These are phyloP conservation scores for Syncephalastrum contaminatum DNA, from an alignment of 371 early-diverging fungal species.

Conservation along the genomic window DNA sequence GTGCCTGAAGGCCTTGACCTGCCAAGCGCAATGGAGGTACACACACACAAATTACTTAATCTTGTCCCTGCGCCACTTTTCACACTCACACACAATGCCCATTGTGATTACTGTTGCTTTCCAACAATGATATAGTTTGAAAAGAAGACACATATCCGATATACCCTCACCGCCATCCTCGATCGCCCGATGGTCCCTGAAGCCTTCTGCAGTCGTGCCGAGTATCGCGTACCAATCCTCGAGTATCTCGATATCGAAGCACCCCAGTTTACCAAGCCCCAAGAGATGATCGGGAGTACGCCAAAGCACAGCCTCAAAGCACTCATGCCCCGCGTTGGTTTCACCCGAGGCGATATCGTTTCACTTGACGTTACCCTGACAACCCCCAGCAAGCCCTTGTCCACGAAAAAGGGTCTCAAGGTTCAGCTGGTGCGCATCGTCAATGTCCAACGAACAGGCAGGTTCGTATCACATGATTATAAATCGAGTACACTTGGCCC, in stretches of 20 bases:
- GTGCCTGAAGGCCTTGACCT: slow-evolving; percentile 35
- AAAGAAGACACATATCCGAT: slow-evolving; percentile 31
- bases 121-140: slow-evolving; percentile 21
- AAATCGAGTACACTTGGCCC: slow-evolving; percentile 8
- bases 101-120: background rate
- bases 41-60: background rate
- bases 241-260: slow-evolving; percentile 40
- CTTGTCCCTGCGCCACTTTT: background rate
- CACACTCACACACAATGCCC: background rate
- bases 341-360: slow-evolving; percentile 43
- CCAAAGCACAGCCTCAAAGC: slow-evolving; percentile 19
- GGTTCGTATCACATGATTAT: slow-evolving; percentile 9
- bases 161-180: slow-evolving; percentile 38
- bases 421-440: slow-evolving; percentile 31
- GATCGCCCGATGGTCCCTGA: slow-evolving; percentile 45
- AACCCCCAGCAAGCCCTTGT: slow-evolving; percentile 18
- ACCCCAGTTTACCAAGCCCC: slow-evolving; percentile 21
- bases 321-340: slow-evolving; percentile 38
- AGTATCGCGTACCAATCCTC: slow-evolving; percentile 35
- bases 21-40: slow-evolving; percentile 48
- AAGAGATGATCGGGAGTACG: slow-evolving; percentile 26
- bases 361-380: slow-evolving; percentile 29
- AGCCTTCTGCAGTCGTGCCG: slow-evolving; percentile 34
- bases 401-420: slow-evolving; percentile 19
- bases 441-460: slow-evolving; percentile 21